Evolutionary conservation across 1,139 yeast species (phyloP), one percentile per base, ranked within the genome.

Genomic region (Saccharomyces hybrid): DNA sequence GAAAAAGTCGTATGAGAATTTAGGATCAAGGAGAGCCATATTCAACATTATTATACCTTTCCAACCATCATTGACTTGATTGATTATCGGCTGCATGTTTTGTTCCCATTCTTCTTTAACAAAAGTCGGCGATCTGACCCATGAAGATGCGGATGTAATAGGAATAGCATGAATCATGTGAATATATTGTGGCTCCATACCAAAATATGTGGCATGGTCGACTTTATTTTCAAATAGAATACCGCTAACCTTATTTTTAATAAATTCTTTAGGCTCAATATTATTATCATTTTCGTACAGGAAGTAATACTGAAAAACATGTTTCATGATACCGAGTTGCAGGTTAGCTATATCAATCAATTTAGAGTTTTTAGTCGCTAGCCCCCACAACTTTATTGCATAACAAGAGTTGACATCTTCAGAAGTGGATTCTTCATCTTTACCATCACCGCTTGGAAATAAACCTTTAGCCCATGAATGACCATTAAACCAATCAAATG

Each of bases 131-230:
- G 77, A 75, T 69, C 98, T 80, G 48, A 90, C 78, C 58, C 79
- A 83, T 0, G 95, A 83, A 14, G 96, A 85, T 14, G 88, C 82
- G 0, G 97, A 93, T 0, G 96, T 89, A 50, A 88, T 75, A 26
- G 99, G 96, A 56, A 93, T 77, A 85, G 95, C 93, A 68, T 93
- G 98, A 58, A 93, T 91, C 67, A 97, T 96, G 65, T 91, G 98
- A 53, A 93, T 90, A 69, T 86, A 93, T 70, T 91, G 93, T 46
- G 76, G 66, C 54, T 81, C 77, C 62, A 77, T 77, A 3, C 96
- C 96, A 64, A 90, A 90, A 72, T 84, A 90, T 1, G 97, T 93
- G 3, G 96, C 89, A 72, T 88, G 96, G 62, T 88, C 96, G 56
- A 88, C 73, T 73, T 93, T 91, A 72, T 91, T 91, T 70, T 91